A percentile compares a stretch with the other conserved stretches of the same genome.
Conservation (phyloP, 2,329 filamentous ascomycete genomes). For the Beauveria bassiana region DNA sequence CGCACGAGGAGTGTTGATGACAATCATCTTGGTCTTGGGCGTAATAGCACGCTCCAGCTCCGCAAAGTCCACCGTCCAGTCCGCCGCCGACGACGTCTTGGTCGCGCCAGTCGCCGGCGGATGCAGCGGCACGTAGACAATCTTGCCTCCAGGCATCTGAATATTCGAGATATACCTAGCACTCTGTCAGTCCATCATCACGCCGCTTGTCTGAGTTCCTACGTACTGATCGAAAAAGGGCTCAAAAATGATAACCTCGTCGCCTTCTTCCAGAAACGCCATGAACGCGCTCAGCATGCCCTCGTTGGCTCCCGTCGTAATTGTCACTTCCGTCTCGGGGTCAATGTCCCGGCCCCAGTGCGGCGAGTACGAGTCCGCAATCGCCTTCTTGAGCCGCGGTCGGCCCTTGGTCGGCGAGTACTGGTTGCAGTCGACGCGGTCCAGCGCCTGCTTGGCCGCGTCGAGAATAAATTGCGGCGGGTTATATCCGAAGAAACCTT, state of each 20-base stretch:
- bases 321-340: slow-evolving; percentile 86
- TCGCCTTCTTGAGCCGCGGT: slow-evolving; percentile 83
- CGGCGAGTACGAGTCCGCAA: slow-evolving; percentile 86
- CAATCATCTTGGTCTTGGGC: slow-evolving; percentile 89
- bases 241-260: slow-evolving; percentile 97
- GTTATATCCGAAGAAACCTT: slow-evolving; percentile 83
- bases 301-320: slow-evolving; percentile 88
- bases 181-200: neutral
- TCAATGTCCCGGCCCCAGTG: slow-evolving; percentile 76
- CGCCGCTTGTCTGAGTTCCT: neutral
- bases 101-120: slow-evolving; percentile 74
- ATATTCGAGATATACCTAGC: slow-evolving; percentile 88
- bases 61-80: slow-evolving; percentile 82
- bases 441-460: slow-evolving; percentile 82
- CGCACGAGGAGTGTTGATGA: slow-evolving; percentile 65
- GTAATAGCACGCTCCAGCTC: slow-evolving; percentile 78
- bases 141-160: slow-evolving; percentile 92
- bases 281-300: slow-evolving; percentile 95
- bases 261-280: slow-evolving; percentile 88
- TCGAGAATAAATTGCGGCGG: slow-evolving; percentile 84
- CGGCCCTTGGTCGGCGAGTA: slow-evolving; percentile 94
- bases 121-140: slow-evolving; percentile 91
- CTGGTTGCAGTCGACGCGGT: slow-evolving; percentile 94
- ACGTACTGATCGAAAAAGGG: slow-evolving; percentile 92
- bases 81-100: slow-evolving; percentile 73